Conservation (phyloP, 352 stramenopile genomes). For the Phytophthora sp. region DNA sequence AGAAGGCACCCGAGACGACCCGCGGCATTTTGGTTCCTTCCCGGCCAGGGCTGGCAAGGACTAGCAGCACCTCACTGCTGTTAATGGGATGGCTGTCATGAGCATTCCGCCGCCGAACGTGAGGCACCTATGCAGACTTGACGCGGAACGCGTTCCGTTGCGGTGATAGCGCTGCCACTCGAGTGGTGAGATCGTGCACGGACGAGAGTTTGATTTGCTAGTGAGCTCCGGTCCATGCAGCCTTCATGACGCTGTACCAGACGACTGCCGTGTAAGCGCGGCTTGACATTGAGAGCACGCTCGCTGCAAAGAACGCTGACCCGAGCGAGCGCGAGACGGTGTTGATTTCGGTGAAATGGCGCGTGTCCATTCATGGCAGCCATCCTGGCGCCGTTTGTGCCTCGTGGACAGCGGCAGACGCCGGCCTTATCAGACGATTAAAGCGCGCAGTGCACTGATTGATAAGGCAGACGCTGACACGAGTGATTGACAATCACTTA, state of each 20-base stretch:
- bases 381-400: not conserved
- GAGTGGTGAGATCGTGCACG: too few species aligned
- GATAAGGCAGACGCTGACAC: not conserved
- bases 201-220: not conserved
- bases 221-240: not conserved
- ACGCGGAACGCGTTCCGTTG: not conserved
- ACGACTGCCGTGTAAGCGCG: not conserved
- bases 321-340: too few species aligned
- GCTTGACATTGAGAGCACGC: not conserved
- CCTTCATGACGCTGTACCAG: not conserved
- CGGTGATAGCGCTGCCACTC: too few species aligned
- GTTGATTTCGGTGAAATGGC: not conserved
- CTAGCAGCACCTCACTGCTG: too few species aligned
- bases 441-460: too few species aligned
- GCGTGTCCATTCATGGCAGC: too few species aligned
- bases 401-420: too few species aligned
- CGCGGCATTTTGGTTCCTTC: not conserved
- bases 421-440: too few species aligned
- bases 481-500: too few species aligned
- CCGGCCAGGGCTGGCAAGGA: not conserved
- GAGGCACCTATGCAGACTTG: not conserved
- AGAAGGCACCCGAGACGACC: not conserved
- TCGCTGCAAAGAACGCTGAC: too few species aligned
- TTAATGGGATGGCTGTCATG: too few species aligned
- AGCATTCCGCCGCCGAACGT: not conserved